Conservation (phyloP, 192 early-diverging fungal species). For the Linnemannia exigua region DNA sequence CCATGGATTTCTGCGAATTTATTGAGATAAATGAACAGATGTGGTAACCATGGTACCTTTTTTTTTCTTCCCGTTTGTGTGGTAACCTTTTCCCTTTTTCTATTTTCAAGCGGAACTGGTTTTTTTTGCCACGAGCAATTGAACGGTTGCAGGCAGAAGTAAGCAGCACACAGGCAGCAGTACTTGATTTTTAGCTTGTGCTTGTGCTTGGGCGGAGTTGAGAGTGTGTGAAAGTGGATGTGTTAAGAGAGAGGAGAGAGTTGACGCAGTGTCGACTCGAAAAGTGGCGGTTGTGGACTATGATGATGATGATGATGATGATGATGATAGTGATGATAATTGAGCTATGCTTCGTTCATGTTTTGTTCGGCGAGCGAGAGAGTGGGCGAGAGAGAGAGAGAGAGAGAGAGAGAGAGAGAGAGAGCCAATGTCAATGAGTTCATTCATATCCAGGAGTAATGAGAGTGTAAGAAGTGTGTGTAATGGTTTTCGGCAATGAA, state of each 20-base stretch:
- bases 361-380: background rate
- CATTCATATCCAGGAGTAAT: too few species aligned
- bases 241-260: background rate
- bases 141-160: background rate
- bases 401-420: background rate
- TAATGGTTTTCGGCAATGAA: background rate
- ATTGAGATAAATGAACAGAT: background rate
- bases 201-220: background rate
- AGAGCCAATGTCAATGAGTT: too few species aligned
- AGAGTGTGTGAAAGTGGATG: too few species aligned
- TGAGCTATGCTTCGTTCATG: background rate
- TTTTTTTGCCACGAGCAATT: conserved; percentile 8
- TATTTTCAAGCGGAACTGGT: background rate
- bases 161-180: too few species aligned
- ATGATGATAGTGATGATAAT: background rate
- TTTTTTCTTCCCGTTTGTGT: background rate
- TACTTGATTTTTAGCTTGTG: background rate
- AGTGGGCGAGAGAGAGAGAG: background rate
- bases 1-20: conserved; percentile 1
- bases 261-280: background rate
- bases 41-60: background rate
- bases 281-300: background rate
- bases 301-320: too few species aligned
- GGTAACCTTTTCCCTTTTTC: background rate
- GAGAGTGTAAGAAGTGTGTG: background rate